Conservation (phyloP, 495 filamentous ascomycete genomes). For the Talaromyces proteolyticus region DNA sequence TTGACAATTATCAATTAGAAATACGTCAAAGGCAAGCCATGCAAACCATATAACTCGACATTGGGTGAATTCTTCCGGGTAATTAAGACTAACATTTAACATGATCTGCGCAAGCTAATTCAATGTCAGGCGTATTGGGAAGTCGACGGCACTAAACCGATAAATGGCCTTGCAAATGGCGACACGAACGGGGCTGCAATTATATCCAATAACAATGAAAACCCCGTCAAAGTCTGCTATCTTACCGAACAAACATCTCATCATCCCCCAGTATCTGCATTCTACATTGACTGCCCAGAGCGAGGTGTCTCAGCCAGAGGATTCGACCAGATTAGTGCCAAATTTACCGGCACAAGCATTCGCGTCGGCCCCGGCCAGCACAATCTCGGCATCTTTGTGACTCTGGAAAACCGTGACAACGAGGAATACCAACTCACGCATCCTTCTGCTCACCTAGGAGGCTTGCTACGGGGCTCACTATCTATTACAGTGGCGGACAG, state of each 20-base stretch:
- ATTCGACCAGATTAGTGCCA: slow-evolving; percentile 93
- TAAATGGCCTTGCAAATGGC: slow-evolving; percentile 33
- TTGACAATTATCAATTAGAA: slow-evolving; percentile 44
- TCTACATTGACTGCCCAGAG: slow-evolving; percentile 87
- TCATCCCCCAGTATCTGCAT: slow-evolving; percentile 95
- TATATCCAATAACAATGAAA: slow-evolving; percentile 28
- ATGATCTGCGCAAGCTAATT: background rate
- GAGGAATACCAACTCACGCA: slow-evolving; percentile 95
- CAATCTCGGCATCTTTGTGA: slow-evolving; percentile 94
- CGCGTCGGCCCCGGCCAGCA: slow-evolving; percentile 86
- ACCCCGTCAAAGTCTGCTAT: slow-evolving; percentile 76
- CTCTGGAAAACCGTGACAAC: slow-evolving; percentile 67
- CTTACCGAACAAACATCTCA: slow-evolving; percentile 98
- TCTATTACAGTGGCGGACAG: slow-evolving; percentile 82
- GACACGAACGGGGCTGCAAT: slow-evolving; percentile 29
- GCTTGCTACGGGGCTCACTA: slow-evolving; percentile 75
- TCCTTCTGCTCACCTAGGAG: slow-evolving; percentile 87
- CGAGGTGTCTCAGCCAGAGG: slow-evolving; percentile 85
- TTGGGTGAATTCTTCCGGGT: slow-evolving; percentile 94
- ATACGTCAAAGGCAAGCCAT: slow-evolving; percentile 97
- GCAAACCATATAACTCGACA: slow-evolving; percentile 97
- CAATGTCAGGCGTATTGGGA: slow-evolving; percentile 80
- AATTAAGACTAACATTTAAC: slow-evolving; percentile 21
- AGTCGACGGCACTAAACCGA: slow-evolving; percentile 59
- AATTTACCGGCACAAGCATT: slow-evolving; percentile 94